Conservation (phyloP, 768 basidiomycete genomes). For the Rhodotorula toruloides region DNA sequence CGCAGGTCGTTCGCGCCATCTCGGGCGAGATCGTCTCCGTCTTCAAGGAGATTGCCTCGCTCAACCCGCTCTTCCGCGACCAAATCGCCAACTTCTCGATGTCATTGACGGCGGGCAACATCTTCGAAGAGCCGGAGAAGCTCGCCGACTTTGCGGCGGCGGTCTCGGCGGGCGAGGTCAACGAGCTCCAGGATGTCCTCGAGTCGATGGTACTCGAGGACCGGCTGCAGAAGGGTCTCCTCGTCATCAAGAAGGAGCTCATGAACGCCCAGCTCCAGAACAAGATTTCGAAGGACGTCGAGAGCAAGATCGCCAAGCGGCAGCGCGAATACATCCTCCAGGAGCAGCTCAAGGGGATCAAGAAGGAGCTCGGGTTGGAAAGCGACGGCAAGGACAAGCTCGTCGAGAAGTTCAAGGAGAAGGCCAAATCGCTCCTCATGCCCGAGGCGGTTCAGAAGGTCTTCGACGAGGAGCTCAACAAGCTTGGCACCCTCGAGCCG, state of each 20-base stretch:
- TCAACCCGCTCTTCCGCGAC: slow-evolving; percentile 95
- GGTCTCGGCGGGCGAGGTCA: slow-evolving; percentile 84
- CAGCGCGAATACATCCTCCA: slow-evolving; percentile 43
- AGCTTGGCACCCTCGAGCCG: slow-evolving; percentile 74
- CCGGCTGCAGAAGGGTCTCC: slow-evolving; percentile 76
- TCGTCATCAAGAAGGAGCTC: slow-evolving; percentile 94
- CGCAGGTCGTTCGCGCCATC: slow-evolving; percentile 86
- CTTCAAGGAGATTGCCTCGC: slow-evolving; percentile 96
- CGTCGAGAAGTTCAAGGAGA: slow-evolving; percentile 66
- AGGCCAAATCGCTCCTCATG: slow-evolving; percentile 76
- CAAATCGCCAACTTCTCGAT: slow-evolving; percentile 96
- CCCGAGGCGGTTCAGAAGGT: slow-evolving; percentile 82
- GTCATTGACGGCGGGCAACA: slow-evolving; percentile 82
- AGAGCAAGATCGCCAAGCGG: slow-evolving; percentile 57
- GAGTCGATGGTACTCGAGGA: slow-evolving; percentile 82
- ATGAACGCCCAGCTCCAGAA: slow-evolving; percentile 93
- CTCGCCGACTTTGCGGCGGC: slow-evolving; percentile 96
- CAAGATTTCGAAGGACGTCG: slow-evolving; percentile 87
- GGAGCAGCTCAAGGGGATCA: slow-evolving; percentile 46
- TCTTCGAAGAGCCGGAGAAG: slow-evolving; percentile 95
- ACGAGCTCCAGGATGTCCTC: slow-evolving; percentile 86
- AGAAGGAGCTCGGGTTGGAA: slow-evolving; percentile 55
- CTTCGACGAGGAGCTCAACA: slow-evolving; percentile 90
- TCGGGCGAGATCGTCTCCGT: slow-evolving; percentile 94
- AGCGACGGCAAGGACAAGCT: slow-evolving; percentile 76